A percentile compares a stretch with the other conserved stretches of the same genome.
phyloP scores from a whole-genome alignment of 2,329 filamentous ascomycete species.

The Venturia pyrina region DNA sequence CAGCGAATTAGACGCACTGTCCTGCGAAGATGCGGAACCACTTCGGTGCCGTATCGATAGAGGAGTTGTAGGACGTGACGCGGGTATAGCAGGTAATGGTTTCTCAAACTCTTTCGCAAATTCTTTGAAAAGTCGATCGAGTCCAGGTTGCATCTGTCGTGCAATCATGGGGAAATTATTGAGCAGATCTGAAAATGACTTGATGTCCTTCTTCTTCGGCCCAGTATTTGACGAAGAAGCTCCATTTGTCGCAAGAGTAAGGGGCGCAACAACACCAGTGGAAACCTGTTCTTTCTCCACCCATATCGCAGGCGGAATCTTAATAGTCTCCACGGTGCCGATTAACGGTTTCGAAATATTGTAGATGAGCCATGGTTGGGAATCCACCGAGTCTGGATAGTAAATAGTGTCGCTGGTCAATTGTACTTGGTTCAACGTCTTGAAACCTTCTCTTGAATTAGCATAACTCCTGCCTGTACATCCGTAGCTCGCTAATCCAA shows the following conservation, averaged over 20 bases:
- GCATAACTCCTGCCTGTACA: not conserved
- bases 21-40: slow-evolving; percentile 19
- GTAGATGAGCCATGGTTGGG: slow-evolving; percentile 91
- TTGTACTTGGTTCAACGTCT: slow-evolving; percentile 79
- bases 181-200: slow-evolving; percentile 79
- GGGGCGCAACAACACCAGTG: slow-evolving; percentile 8
- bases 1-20: slow-evolving; percentile 26
- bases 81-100: slow-evolving; percentile 55
- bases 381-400: slow-evolving; percentile 81
- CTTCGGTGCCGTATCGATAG: not conserved
- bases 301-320: slow-evolving; percentile 57
- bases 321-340: slow-evolving; percentile 68
- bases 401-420: slow-evolving; percentile 75
- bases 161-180: slow-evolving; percentile 93
- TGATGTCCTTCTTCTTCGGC: slow-evolving; percentile 77
- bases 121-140: slow-evolving; percentile 83
- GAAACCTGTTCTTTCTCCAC: slow-evolving; percentile 22
- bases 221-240: slow-evolving; percentile 27
- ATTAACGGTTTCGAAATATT: slow-evolving; percentile 86
- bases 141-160: slow-evolving; percentile 84
- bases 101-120: slow-evolving; percentile 80
- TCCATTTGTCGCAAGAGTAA: slow-evolving; percentile 17
- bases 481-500: slow-evolving; percentile 24
- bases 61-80: slow-evolving; percentile 1
- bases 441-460: slow-evolving; percentile 58